These are phyloP conservation scores for Podospora tetraspora DNA, from an alignment of 495 filamentous ascomycete genomes.

Conservation along the genomic window DNA sequence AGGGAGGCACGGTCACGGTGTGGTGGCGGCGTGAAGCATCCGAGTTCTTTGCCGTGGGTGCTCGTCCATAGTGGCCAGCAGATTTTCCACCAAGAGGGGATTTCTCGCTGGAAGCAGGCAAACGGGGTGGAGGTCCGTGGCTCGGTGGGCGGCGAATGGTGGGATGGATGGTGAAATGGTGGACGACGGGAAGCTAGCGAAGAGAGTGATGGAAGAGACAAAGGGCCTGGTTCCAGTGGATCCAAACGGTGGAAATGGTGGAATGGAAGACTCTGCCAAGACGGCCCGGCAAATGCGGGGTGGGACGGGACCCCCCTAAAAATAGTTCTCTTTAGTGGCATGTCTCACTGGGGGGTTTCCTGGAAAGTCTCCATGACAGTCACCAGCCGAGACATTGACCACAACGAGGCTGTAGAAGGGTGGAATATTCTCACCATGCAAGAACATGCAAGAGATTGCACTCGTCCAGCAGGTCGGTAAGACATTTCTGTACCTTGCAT, in stretches of 20 bases:
- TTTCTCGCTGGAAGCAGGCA: neutral
- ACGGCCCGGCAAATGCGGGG: slow-evolving; percentile 14
- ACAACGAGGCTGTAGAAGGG: neutral
- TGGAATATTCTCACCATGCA: neutral
- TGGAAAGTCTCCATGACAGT: neutral
- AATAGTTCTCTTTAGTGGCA: slow-evolving; percentile 1
- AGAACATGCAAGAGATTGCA: neutral
- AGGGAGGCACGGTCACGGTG: neutral
- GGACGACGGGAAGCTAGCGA: neutral
- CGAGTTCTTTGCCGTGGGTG: neutral
- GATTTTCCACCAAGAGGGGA: neutral
- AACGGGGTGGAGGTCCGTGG: neutral
- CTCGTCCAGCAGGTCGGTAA: neutral
- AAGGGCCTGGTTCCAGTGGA: neutral
- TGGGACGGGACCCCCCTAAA: slow-evolving; percentile 9
- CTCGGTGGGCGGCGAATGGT: neutral
- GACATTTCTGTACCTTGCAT: neutral
- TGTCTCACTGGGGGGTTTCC: neutral
- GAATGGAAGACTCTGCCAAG: slow-evolving; percentile 9
- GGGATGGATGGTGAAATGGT: neutral
- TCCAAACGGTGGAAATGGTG: slow-evolving; percentile 1
- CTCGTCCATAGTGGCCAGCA: neutral
- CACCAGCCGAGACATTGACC: neutral
- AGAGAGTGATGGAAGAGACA: neutral
- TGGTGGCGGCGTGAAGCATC: neutral